Base-by-base conservation (phyloP, 139 green algal species). In the Protoeuglena noctilucae region DNA sequence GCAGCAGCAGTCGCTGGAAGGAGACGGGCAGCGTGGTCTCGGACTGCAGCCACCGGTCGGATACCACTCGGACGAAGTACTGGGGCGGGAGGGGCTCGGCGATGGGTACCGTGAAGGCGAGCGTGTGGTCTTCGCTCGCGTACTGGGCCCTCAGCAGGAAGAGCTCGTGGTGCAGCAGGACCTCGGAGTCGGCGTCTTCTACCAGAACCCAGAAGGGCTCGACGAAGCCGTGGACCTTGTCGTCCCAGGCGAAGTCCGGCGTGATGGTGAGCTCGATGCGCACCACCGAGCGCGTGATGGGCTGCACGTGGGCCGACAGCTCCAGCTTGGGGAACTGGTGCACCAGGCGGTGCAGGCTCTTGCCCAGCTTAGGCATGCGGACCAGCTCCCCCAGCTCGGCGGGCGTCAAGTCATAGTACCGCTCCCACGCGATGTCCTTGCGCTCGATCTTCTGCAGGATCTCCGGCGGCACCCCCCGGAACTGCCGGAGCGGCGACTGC, bases 201-300 rank as follows among this genome's bases (percentile, higher is more conserved):
- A 96, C 85, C 2, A 96, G 52, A 58, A 98, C 82, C 81, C 86
- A 93, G 70, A 96, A 97, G 0, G 85, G 79, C 78, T 97, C 85
- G 50, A 87, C 85, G 24, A 68, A 79, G 29, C 86, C 85, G 67
- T 97, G 90, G 6, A 17, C 6, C 17, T 65, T 79, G 26, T 78
- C 81, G 26, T 95, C 82, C 88, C 88, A 96, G 54, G 83, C 71
- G 66, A 98, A 98, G 73, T 98, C 90, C 2, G 90, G 85, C 9
- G 90, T 95, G 69, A 98, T 80, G 40, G 79, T 94, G 48, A 98
- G 75, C 77, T 97, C 90, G 2, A 98, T 68, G 58, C 89, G 87
- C 54, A 98, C 66, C 31, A 94, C 55, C 21, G 67, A 74, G 53
- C 90, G 86, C 5, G 91, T 98, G 61, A 98, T 83, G 41, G 90